Evolutionary conservation across 1,284 basidiomycete genomes (phyloP).

Genomic region (Naganishia sp.): DNA sequence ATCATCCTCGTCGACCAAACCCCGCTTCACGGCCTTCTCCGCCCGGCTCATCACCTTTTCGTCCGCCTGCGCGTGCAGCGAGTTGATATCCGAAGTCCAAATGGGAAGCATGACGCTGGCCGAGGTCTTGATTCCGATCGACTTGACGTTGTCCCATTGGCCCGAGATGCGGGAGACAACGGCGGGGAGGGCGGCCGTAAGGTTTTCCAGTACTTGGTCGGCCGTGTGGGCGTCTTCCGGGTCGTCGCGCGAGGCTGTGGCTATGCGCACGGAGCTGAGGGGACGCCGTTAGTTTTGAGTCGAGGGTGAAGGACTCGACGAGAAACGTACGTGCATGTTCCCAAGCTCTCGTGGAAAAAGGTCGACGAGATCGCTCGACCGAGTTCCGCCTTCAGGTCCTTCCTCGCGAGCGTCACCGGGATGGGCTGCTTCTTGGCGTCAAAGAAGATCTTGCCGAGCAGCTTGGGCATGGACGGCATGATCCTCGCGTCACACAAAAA

Average conservation of each 20-base stretch:
- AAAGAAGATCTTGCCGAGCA: slow-evolving; percentile 89
- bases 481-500: slow-evolving; percentile 93
- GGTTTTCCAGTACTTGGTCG: slow-evolving; percentile 72
- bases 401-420: slow-evolving; percentile 79
- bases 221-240: slow-evolving; percentile 61
- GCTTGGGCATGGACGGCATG: slow-evolving; percentile 77
- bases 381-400: slow-evolving; percentile 84
- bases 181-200: slow-evolving; percentile 76
- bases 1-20: slow-evolving; percentile 36
- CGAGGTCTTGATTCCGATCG: slow-evolving; percentile 87
- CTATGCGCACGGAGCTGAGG: slow-evolving; percentile 80
- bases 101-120: slow-evolving; percentile 82
- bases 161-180: slow-evolving; percentile 63
- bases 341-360: slow-evolving; percentile 88
- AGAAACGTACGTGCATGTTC: slow-evolving; percentile 77
- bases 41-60: slow-evolving; percentile 38
- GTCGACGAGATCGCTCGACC: slow-evolving; percentile 88
- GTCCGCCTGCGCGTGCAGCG: slow-evolving; percentile 53
- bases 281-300: neutral
- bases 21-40: slow-evolving; percentile 35
- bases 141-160: slow-evolving; percentile 85
- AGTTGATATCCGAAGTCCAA: slow-evolving; percentile 75
- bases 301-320: slow-evolving; percentile 2
- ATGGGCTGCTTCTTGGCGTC: slow-evolving; percentile 95
- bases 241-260: slow-evolving; percentile 56